A percentile compares a stretch with the other conserved stretches of the same genome.
These are phyloP conservation scores for Naganishia vaughanmartiniae DNA, from an alignment of 768 basidiomycete species.

Conservation along the genomic window DNA sequence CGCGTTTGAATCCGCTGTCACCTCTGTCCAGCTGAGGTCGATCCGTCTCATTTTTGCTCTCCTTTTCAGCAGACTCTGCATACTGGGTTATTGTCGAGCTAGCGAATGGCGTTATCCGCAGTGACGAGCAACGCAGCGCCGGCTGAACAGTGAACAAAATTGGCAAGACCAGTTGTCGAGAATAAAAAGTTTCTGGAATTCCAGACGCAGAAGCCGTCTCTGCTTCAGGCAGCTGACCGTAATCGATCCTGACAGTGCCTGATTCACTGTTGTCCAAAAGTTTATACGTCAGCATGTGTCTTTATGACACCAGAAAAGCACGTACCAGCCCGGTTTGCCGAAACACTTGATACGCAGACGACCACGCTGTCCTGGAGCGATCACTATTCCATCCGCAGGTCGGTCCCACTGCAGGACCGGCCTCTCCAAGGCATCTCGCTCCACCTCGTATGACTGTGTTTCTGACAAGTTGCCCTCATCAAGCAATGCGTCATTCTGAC, in stretches of 20 bases:
- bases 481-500: constrained; percentile 70
- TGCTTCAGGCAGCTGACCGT: constrained; percentile 62
- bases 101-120: not conserved
- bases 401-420: constrained; percentile 76
- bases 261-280: constrained; percentile 60
- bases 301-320: constrained; percentile 32
- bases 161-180: constrained; percentile 82
- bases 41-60: not conserved
- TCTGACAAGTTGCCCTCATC: constrained; percentile 76
- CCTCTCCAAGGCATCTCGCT: constrained; percentile 70
- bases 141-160: constrained; percentile 91
- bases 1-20: constrained; percentile 15
- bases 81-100: no score
- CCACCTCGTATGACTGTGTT: constrained; percentile 85
- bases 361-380: constrained; percentile 69
- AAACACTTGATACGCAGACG: constrained; percentile 70
- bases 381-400: constrained; percentile 57
- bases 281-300: not conserved
- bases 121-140: constrained; percentile 59
- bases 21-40: not conserved
- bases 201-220: not conserved
- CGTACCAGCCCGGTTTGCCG: constrained; percentile 90
- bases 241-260: constrained; percentile 78
- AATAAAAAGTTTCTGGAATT: constrained; percentile 64
- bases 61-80: not conserved